Percentiles rank a stretch among this genome's conserved stretches.
Conservation (phyloP, 495 filamentous ascomycete genomes). For the Bacidia gigantensis region DNA sequence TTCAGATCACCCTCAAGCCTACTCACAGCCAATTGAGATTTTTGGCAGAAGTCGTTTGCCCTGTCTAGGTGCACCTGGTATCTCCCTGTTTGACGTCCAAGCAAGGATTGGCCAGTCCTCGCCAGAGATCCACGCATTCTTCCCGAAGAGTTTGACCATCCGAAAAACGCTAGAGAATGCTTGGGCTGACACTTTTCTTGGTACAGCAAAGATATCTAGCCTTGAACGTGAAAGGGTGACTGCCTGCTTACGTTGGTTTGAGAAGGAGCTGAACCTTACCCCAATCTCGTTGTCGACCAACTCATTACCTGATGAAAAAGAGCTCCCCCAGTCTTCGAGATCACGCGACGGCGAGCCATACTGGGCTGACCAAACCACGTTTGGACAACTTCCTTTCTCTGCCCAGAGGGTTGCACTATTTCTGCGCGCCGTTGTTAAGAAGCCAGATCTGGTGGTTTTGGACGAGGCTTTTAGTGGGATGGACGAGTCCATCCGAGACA, state of each 20-base stretch:
- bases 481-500: conserved; percentile 66
- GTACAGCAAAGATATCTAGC: conserved; percentile 46
- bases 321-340: too few species aligned
- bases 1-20: conserved; percentile 90
- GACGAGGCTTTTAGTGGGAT: conserved; percentile 92
- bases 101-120: conserved; percentile 79
- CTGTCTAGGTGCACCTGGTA: conserved; percentile 51
- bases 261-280: conserved; percentile 51
- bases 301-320: too few species aligned
- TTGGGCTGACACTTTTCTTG: conserved; percentile 75
- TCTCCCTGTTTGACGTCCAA: conserved; percentile 88
- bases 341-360: conserved; percentile 1
- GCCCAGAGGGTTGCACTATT: conserved; percentile 78
- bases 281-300: too few species aligned
- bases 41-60: conserved; percentile 76
- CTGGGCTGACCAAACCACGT: conserved; percentile 57
- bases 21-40: conserved; percentile 71
- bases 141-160: conserved; percentile 65
- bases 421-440: conserved; percentile 67
- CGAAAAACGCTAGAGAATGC: conserved; percentile 67
- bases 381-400: conserved; percentile 61
- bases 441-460: conserved; percentile 76
- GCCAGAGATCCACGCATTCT: conserved; percentile 86
- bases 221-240: conserved; percentile 43
- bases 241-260: conserved; percentile 58